Evolutionary conservation across 352 stramenopile genomes (phyloP).

Genomic region (Pythium volutum): DNA sequence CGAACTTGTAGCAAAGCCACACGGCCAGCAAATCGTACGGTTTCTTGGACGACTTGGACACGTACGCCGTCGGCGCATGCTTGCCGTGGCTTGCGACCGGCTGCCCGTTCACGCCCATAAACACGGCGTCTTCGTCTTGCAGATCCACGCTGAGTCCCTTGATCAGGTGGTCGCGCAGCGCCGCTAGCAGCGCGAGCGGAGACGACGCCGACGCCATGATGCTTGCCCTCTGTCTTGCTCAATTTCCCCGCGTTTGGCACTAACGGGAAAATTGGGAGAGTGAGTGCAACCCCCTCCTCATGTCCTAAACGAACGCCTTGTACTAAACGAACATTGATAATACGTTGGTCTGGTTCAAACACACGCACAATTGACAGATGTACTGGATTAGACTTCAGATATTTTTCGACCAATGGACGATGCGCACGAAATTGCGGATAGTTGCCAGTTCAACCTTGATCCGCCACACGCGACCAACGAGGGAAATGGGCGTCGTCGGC

Average conservation of each 20-base stretch:
- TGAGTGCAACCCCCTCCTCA: background rate
- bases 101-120: constrained; percentile 46
- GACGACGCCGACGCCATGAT: background rate
- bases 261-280: background rate
- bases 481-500: constrained; percentile 7
- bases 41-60: constrained; percentile 80
- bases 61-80: constrained; percentile 67
- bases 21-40: constrained; percentile 82
- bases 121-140: constrained; percentile 59
- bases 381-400: background rate
- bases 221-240: background rate
- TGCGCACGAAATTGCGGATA: background rate
- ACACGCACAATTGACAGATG: no score
- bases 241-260: background rate
- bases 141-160: constrained; percentile 55
- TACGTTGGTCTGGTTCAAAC: no score
- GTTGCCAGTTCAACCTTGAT: constrained; percentile 5
- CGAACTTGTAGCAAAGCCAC: constrained; percentile 78
- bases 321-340: constrained; percentile 9
- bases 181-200: constrained; percentile 34
- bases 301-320: background rate
- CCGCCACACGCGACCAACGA: background rate
- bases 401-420: constrained; percentile 19
- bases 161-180: constrained; percentile 72
- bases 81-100: constrained; percentile 54